Evolutionary conservation across 2,329 filamentous ascomycete species (phyloP), one percentile per base, ranked within the genome.

Genomic region (Aspergillus jensenii): DNA sequence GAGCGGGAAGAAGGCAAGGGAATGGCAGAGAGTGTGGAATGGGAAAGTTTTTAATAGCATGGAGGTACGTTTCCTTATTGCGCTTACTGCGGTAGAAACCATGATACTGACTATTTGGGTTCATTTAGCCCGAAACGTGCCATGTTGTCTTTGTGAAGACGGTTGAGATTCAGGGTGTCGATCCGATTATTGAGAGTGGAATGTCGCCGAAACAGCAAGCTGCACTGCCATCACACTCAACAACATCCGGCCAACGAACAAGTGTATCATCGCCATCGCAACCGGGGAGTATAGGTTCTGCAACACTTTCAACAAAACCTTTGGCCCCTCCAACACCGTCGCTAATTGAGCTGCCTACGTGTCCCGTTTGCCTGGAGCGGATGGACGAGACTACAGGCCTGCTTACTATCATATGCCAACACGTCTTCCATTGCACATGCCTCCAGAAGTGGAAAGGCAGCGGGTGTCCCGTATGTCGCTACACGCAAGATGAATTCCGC

Each of bases 381-480:
- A 99, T 99, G 95, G 95, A 99, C 69, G 93, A 98, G 72, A 97
- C 93, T 0, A 96, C 92, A 0, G 95, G 95, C 0, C 81, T 99
- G 2, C 85, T 99, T 71, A 99, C 95, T 1, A 98, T 98, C 41
- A 88, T 96, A 31, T 99, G 95, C 71, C 93, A 98, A 69, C 95
- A 99, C 68, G 91, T 98, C 52, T 99, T 99, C 71, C 95, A 99
- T 73, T 98, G 95, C 71, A 93, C 89, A 1, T 99, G 95, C 75
- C 81, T 99, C 1, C 90, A 96, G 69, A 98, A 95, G 71, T 99
- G 95, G 95, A 91, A 90, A 70, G 93, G 93, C 4, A 90, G 88
- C 25, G 93, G 93, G 4, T 99, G 95, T 70, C 95, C 95, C 0
- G 92, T 99, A 6, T 99, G 95, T 69, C 87, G 95, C 35, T 96